Evolutionary conservation across 2,329 filamentous ascomycete species (phyloP).

Genomic region (Tricladium varicosporioides): DNA sequence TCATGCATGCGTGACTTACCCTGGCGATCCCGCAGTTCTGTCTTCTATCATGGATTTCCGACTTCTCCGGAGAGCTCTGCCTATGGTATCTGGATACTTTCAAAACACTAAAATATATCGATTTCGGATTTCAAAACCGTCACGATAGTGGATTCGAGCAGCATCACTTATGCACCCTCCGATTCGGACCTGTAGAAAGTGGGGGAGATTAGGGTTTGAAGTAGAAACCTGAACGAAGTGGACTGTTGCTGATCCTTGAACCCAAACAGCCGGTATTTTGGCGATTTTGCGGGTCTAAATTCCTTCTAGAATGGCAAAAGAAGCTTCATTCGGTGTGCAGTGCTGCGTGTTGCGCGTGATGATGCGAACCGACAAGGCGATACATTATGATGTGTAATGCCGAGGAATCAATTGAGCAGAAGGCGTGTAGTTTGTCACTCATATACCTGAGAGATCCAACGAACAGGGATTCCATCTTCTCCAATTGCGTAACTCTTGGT

Average conservation of each 20-base stretch:
- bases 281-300: neutral
- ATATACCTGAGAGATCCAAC: constrained; percentile 49
- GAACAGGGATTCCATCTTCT: constrained; percentile 55
- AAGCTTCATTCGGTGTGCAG: neutral
- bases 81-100: neutral
- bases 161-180: too few relatives aligned
- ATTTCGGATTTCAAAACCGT: too few relatives aligned
- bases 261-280: neutral
- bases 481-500: constrained; percentile 55
- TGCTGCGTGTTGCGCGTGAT: neutral
- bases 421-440: neutral
- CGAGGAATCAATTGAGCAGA: neutral
- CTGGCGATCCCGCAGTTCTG: neutral
- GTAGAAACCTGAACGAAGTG: too few relatives aligned
- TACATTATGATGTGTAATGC: neutral
- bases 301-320: neutral
- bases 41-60: neutral
- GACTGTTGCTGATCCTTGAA: neutral
- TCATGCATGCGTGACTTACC: neutral
- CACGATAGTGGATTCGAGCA: too few relatives aligned
- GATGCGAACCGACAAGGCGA: neutral
- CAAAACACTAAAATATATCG: neutral
- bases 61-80: neutral
- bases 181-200: too few relatives aligned
- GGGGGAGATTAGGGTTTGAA: too few relatives aligned